A percentile compares a stretch with the other conserved stretches of the same genome.
phyloP scores from a whole-genome alignment of 441 rosid genomes.

The Lepidium campestre region DNA sequence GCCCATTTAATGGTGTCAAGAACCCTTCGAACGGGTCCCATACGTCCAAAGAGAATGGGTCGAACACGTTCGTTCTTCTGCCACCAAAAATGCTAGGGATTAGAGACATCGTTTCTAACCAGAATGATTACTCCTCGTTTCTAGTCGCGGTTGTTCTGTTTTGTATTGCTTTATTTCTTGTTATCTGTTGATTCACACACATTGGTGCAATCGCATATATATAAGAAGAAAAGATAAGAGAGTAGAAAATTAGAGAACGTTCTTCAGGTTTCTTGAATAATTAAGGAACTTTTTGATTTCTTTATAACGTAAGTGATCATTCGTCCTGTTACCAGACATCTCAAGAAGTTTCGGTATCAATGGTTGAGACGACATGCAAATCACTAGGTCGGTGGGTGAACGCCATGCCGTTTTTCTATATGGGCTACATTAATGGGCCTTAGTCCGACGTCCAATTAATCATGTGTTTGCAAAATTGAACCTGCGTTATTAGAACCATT shows the following conservation, averaged over 20 bases:
- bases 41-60: conserved; percentile 37
- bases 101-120: conserved; percentile 10
- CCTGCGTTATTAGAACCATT: no score
- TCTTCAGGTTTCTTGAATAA: neutral
- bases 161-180: no score
- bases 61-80: conserved; percentile 27
- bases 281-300: neutral
- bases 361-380: no score
- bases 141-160: no score
- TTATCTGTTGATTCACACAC: no score
- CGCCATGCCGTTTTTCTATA: no score
- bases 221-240: neutral
- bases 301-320: neutral
- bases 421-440: no score
- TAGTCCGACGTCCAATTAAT: no score
- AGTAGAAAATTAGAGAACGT: neutral
- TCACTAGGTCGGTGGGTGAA: no score
- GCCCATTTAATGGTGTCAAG: neutral
- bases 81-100: conserved; percentile 31
- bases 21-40: conserved; percentile 38
- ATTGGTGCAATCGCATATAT: neutral
- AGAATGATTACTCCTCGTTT: no score
- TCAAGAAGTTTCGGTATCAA: conserved; percentile 9
- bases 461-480: no score
- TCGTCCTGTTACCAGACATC: neutral